Evolutionary conservation across 306 rosid species (phyloP), one percentile per base, ranked within the genome.

Genomic region (Cicer pinnatifidum): DNA sequence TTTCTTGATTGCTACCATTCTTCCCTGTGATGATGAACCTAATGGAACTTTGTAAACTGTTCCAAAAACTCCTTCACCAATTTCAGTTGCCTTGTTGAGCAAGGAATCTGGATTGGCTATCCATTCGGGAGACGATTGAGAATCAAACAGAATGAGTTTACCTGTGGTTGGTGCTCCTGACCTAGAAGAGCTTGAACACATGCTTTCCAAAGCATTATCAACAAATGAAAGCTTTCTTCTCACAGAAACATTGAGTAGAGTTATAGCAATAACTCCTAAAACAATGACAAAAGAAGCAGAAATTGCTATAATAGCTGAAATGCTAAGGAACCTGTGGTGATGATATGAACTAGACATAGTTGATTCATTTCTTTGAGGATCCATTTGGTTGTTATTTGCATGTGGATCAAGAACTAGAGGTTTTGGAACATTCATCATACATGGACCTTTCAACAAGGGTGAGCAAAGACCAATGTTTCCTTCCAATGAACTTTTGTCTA

Each of bases 401-500:
- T 86, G 86, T 20, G 98, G 98, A 52, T 91, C 96, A 67, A 94
- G 89, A 4, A 91, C 98, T 50, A 94, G 91, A 15, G 98, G 98
- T 82, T 94, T 94, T 6, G 97, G 84, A 9, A 89, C 96, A 80
- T 94, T 81, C 95, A 91, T 79, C 71, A 63, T 88, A 33, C 98
- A 94, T n/a, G 98, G 97, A 47, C 98, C 98, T 72, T 87, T 76
- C 72, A 94, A 60, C 80, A 94, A 79, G 11, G 92, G 95, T 38
- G 98, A 87, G 75, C 98, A 94, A 50, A 94, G 85, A 33, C 98
- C 98, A 6, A 82, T 59, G 82, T 94, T 94, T 61, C 98, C 98
- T 81, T 89, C 90, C 77, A 94, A 69, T 11, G 97, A 81, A 80
- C 95, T 94, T 82, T 84, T 83, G 87, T 91, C 97, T 75, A 94